Base-by-base conservation (phyloP, 768 basidiomycete species). In the Lactifluus rugatus region DNA sequence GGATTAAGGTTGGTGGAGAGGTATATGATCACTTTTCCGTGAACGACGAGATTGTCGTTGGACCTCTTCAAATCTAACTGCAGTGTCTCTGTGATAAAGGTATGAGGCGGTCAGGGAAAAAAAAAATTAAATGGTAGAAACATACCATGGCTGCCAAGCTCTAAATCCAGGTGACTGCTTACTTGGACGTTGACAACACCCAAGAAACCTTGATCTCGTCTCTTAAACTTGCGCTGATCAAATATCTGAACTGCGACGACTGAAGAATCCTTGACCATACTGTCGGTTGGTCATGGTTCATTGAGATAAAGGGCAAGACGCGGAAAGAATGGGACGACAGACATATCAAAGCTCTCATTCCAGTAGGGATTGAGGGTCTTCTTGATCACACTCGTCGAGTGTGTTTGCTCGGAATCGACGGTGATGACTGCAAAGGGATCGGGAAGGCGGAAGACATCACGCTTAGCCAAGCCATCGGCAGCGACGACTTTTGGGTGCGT, bases 301-400 rank as follows among this genome's bases (percentile, higher is more conserved):
- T 25, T 57, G 34, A 63, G 53, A 41, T 28, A 58, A 55, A 60
- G 58, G 50, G 14, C 49, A 52, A 25, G 36, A 25, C 36, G 39
- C 5, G 17, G 58, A 31, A 45, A 25, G 49, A 31, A 42, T 23
- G 41, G 51, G 6, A 46, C 8, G 19, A 70, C 87, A 67, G 61
- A 95, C 94, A 99, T 87, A 69, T 98, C 95, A 71, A 99, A 98
- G 68, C 88, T 89, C 75, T 97, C 95, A 69, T 92, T 95, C 93
- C 93, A 96, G 72, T 95, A 94, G 0, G 93, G 89, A 72, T 93
- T 93, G 48, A 93, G 72, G 0, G 91, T 92, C 75, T 91, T 94
- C 78, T 93, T 97, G 68, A 98, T 96, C 32, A 95, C 95, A 56
- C 89, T 91, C 16, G 94, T 98, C 1, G 95, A 95, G 65, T 92